These are phyloP conservation scores for Phaeoacremonium minimum DNA, from an alignment of 2,329 filamentous ascomycete genomes.

Conservation along the genomic window DNA sequence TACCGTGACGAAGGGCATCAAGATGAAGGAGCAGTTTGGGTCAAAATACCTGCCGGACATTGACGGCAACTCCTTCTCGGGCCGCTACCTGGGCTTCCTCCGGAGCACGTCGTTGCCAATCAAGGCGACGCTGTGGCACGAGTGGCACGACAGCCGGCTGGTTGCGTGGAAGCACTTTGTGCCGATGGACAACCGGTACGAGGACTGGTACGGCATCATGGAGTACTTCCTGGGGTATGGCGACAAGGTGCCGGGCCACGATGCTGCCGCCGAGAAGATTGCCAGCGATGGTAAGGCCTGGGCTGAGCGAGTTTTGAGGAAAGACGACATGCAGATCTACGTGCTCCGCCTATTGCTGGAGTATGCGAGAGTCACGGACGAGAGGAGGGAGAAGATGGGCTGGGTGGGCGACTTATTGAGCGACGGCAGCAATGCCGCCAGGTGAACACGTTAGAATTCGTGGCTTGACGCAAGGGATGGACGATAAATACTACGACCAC, in stretches of 20 bases:
- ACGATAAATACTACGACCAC: no score
- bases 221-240: conserved; percentile 67
- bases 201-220: conserved; percentile 69
- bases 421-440: background rate
- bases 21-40: conserved; percentile 49
- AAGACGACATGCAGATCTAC: conserved; percentile 73
- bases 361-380: conserved; percentile 53
- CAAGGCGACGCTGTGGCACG: conserved; percentile 73
- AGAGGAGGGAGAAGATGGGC: conserved; percentile 46
- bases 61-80: conserved; percentile 70
- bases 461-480: no score
- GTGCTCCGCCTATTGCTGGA: conserved; percentile 60
- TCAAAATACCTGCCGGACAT: conserved; percentile 72
- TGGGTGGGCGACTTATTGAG: conserved; percentile 49
- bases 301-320: conserved; percentile 63
- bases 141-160: conserved; percentile 76
- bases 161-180: conserved; percentile 78
- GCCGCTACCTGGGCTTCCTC: conserved; percentile 66
- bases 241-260: conserved; percentile 34
- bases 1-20: conserved; percentile 28
- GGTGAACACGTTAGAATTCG: background rate
- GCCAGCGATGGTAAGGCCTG: conserved; percentile 62
- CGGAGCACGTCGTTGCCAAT: conserved; percentile 66
- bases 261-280: conserved; percentile 58
- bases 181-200: conserved; percentile 70